These are phyloP conservation scores for Sordariomycetes sp. DNA, from an alignment of 2,329 filamentous ascomycete genomes.

Conservation along the genomic window DNA sequence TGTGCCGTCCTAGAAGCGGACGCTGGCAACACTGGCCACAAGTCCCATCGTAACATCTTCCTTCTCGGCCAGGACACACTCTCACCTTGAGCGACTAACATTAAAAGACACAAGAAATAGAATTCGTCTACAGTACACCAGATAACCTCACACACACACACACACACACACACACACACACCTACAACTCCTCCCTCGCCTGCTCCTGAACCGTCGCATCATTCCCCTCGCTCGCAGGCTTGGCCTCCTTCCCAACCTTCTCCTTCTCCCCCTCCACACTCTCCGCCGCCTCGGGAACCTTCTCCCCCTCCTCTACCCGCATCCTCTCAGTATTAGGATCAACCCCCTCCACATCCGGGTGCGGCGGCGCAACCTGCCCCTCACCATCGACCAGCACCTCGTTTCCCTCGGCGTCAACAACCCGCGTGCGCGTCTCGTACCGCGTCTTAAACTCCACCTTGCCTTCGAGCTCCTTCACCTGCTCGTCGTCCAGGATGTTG, in stretches of 20 bases:
- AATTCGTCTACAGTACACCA: neutral
- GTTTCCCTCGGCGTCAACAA: constrained; percentile 70
- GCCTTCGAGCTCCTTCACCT: constrained; percentile 74
- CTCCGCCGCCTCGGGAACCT: constrained; percentile 23
- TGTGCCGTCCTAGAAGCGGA: no score
- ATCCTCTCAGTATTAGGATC: constrained; percentile 42
- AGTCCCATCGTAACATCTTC: no score
- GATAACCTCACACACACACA: neutral
- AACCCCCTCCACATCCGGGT: constrained; percentile 47
- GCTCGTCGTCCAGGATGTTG: constrained; percentile 70
- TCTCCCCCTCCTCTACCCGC: constrained; percentile 21
- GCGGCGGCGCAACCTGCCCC: constrained; percentile 37
- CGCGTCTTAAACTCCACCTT: constrained; percentile 93
- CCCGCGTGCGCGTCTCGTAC: constrained; percentile 84
- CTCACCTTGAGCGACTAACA: neutral
- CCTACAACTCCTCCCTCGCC: constrained; percentile 12
- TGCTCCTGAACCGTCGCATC: constrained; percentile 34
- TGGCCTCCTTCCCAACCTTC: constrained; percentile 38
- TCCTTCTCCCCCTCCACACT: constrained; percentile 48
- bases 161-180: neutral
- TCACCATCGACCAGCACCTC: constrained; percentile 39
- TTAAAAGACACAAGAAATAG: neutral
- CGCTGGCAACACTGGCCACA: no score
- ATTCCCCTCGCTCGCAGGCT: constrained; percentile 50
- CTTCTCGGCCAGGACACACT: no score